Evolutionary conservation across 2,329 filamentous ascomycete genomes (phyloP), one percentile per base, ranked within the genome.

Genomic region (Chrysoporthe deuterocubensis): DNA sequence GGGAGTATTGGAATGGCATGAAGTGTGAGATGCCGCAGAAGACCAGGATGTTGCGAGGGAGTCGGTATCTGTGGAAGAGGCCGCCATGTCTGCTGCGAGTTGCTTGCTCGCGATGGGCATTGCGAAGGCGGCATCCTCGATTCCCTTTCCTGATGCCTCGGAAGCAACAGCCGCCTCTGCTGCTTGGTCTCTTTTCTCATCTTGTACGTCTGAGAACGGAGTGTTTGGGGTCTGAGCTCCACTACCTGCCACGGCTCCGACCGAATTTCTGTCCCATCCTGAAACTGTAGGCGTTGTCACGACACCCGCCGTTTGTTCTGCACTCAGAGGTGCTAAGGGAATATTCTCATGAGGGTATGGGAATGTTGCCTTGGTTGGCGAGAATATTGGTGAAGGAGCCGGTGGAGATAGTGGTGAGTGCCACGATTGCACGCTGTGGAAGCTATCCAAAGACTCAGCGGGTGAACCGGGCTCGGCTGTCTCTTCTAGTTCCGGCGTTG

Each of bases 381-480:
- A 81, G 18, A 78, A 74, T 1, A 81, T 79, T 21, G 83, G 81
- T 2, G 84, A 85, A 6, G 80, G 81, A 32, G 82, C 81, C 2
- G 82, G 75, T 37, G 81, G 77, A 5, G 78, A 78, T 48, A 79
- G 74, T 11, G 81, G 78, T 32, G 84, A 83, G 70, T 83, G 80
- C 84, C 84, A 86, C 9, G 85, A 85, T 68, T 85, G 79, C 5
- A 82, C 78, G 66, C 82, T 86, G 72, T 86, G 84, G 70, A 88
- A 87, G 0, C 86, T 87, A 64, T 86, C 85, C 18, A 81, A 76
- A 16, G 82, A 82, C 46, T 75, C 80, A 42, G 80, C 79, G 4
- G 84, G 81, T 11, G 85, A 85, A n/a, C 76, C 66, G 3, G 71
- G 67, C 40, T 56, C 67, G 5, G 68, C 13, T 0, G 21, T 73